Conservation (phyloP, 768 basidiomycete genomes). For the Lactifluus hygrophoroides region DNA sequence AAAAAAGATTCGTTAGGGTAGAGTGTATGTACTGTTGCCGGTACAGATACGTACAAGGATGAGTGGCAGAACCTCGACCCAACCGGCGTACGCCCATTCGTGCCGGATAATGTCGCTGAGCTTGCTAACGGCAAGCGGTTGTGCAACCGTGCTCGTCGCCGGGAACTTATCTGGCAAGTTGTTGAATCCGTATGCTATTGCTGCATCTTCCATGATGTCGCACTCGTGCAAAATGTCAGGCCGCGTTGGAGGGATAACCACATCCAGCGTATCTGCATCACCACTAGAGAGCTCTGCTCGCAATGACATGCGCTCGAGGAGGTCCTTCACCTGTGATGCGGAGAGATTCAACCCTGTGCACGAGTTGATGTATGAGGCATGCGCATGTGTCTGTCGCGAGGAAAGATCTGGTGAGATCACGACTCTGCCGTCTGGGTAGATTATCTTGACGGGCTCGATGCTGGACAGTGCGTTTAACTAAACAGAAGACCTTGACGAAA, state of each 20-base stretch:
- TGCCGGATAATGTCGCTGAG: slow-evolving; percentile 79
- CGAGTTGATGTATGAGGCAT: slow-evolving; percentile 89
- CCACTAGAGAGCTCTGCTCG: slow-evolving; percentile 42
- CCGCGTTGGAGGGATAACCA: slow-evolving; percentile 86
- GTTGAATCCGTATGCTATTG: slow-evolving; percentile 97
- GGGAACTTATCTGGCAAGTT: slow-evolving; percentile 91
- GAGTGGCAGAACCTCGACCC: slow-evolving; percentile 91
- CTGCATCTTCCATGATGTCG: slow-evolving; percentile 96
- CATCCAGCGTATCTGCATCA: slow-evolving; percentile 57
- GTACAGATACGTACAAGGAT: slow-evolving; percentile 59
- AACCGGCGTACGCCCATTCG: slow-evolving; percentile 93
- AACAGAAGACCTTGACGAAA: slow-evolving; percentile 4
- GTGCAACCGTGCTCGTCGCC: slow-evolving; percentile 87
- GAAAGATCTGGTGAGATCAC: slow-evolving; percentile 78
- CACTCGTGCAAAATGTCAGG: slow-evolving; percentile 98
- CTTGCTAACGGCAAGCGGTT: slow-evolving; percentile 83
- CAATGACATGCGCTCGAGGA: slow-evolving; percentile 82
- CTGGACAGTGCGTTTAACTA: slow-evolving; percentile 33
- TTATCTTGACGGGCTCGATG: slow-evolving; percentile 86
- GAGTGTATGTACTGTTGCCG: not conserved
- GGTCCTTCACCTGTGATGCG: slow-evolving; percentile 52
- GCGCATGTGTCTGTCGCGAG: slow-evolving; percentile 60
- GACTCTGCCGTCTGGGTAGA: slow-evolving; percentile 66
- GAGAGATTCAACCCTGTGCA: slow-evolving; percentile 81
- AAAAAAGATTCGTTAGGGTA: not conserved